These are phyloP conservation scores for Hymenoscyphus repandus DNA, from an alignment of 2,329 filamentous ascomycete species.

Conservation along the genomic window DNA sequence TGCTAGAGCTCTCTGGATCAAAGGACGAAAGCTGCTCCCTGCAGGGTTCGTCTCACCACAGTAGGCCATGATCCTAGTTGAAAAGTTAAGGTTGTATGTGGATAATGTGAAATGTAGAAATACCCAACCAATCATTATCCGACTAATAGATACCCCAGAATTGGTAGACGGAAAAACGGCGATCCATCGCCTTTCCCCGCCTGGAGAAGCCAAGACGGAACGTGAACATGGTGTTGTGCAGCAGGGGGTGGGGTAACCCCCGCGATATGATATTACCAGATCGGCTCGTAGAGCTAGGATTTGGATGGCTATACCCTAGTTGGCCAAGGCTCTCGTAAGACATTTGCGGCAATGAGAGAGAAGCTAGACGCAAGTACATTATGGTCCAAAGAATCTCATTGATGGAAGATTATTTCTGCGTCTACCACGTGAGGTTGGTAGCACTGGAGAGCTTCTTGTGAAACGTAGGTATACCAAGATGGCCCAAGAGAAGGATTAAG, in stretches of 20 bases:
- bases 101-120: conserved; percentile 1
- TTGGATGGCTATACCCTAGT: background rate
- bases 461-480: background rate
- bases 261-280: background rate
- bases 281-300: no score
- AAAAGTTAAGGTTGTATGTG: conserved; percentile 1
- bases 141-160: background rate
- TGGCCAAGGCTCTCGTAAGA: background rate
- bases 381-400: background rate
- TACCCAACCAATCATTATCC: conserved; percentile 4
- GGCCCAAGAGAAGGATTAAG: background rate
- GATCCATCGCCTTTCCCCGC: background rate
- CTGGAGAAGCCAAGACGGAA: background rate
- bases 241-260: background rate
- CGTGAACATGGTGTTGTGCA: background rate
- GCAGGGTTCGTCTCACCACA: conserved; percentile 1
- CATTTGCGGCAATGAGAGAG: background rate
- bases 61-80: background rate
- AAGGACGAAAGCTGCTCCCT: background rate
- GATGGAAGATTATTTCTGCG: background rate
- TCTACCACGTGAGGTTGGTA: background rate
- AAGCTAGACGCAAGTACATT: background rate
- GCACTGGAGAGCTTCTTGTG: no score
- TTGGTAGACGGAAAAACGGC: background rate
- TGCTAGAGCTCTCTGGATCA: conserved; percentile 1